Evolutionary conservation across 2,329 filamentous ascomycete genomes (phyloP).

Genomic region (Pseudogymnoascus sp.): DNA sequence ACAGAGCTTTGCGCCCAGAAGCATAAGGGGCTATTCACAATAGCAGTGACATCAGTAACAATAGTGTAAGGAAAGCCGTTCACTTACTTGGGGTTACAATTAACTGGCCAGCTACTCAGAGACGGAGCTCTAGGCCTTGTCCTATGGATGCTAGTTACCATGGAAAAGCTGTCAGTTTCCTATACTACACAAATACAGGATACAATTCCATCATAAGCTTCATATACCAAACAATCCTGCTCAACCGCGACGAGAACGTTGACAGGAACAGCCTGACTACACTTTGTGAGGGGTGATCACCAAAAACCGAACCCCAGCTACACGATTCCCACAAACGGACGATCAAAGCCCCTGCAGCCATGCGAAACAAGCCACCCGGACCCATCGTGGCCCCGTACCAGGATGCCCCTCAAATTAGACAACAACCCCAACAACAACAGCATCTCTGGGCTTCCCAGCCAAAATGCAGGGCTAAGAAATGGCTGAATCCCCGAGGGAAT

Average conservation of each 20-base stretch:
- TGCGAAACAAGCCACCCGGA: conserved; percentile 7
- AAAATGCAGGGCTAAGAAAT: neutral
- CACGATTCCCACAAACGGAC: conserved; percentile 3
- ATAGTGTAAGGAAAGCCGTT: no score
- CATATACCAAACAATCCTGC: neutral
- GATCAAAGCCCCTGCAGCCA: neutral
- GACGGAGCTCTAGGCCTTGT: neutral
- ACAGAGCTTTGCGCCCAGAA: neutral
- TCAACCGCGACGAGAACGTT: neutral
- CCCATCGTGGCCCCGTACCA: neutral
- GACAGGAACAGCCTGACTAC: neutral
- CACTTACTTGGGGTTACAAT: neutral
- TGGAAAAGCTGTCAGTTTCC: neutral
- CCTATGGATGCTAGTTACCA: neutral
- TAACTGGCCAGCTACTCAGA: neutral
- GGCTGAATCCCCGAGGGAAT: neutral
- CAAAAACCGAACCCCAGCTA: neutral
- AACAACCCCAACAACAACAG: neutral
- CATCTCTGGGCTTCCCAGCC: neutral
- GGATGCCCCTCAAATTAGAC: conserved; percentile 3
- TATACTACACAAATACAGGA: neutral
- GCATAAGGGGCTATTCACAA: neutral
- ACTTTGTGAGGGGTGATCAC: neutral
- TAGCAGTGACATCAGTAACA: no score
- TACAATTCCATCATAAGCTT: neutral